Percentiles rank a stretch among this genome's conserved stretches.
These are phyloP conservation scores for Fraxinus velutina DNA, from an alignment of 305 asterid species.

Conservation along the genomic window DNA sequence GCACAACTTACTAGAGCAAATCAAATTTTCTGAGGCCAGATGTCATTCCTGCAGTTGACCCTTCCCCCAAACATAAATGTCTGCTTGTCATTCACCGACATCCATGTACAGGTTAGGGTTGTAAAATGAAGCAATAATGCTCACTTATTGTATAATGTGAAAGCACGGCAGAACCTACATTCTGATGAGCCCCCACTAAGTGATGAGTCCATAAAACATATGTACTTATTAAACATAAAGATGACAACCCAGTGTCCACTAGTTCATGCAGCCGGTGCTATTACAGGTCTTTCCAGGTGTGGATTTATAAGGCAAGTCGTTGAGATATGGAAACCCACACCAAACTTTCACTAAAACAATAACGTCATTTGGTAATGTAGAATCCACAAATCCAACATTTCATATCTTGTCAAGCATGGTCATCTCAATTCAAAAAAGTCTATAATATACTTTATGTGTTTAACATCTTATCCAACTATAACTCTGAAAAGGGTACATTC, in stretches of 20 bases:
- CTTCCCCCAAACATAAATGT: constrained; percentile 1
- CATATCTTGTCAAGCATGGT: background rate
- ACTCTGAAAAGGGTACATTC: background rate
- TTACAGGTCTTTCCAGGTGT: background rate
- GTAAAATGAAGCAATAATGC: constrained; percentile 7
- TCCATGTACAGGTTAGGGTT: constrained; percentile 10
- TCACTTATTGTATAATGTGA: constrained; percentile 12
- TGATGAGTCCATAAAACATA: background rate
- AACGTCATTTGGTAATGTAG: background rate
- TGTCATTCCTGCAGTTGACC: background rate
- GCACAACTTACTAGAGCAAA: background rate
- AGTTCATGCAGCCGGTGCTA: background rate
- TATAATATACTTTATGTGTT: background rate
- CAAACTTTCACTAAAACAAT: background rate
- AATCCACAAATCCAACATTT: background rate
- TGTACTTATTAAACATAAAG: background rate
- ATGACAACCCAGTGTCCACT: background rate
- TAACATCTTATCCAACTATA: background rate
- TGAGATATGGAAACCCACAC: background rate
- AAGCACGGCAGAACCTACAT: constrained; percentile 7
- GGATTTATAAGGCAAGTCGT: background rate
- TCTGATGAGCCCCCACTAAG: background rate
- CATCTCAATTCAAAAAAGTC: background rate
- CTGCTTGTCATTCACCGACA: background rate
- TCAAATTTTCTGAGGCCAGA: constrained; percentile 9